phyloP scores from a whole-genome alignment of 73 alveolate species.

The Paramecium pentaurelia region DNA sequence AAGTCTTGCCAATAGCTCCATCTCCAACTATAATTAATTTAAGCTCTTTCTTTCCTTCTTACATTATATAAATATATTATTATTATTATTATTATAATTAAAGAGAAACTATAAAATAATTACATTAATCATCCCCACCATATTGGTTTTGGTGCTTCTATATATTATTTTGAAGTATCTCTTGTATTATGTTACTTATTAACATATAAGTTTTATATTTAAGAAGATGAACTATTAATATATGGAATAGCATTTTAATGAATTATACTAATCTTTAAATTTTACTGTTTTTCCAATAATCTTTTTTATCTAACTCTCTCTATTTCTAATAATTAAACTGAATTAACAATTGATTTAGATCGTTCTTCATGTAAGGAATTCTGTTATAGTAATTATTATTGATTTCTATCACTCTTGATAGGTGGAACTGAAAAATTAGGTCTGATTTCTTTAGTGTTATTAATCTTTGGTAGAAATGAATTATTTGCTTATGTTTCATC shows the following conservation, averaged over 20 bases:
- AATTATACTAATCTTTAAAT: background rate
- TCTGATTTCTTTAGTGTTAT: background rate
- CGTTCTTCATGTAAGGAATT: background rate
- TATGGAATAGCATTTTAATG: slow-evolving; percentile 18
- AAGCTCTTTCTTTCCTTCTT: background rate
- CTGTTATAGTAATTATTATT: background rate
- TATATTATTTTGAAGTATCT: background rate
- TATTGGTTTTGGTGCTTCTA: background rate
- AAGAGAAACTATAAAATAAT: background rate
- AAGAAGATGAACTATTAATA: slow-evolving; percentile 8
- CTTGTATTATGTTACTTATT: background rate
- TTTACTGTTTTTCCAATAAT: background rate
- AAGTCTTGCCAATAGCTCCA: background rate
- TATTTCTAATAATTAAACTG: background rate
- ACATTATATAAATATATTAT: background rate
- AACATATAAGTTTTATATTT: background rate
- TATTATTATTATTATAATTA: background rate
- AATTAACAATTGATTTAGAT: background rate
- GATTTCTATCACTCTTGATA: slow-evolving; percentile 15
- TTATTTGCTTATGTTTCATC: background rate
- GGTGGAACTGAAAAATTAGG: slow-evolving; percentile 38
- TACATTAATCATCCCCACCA: background rate
- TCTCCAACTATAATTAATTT: slow-evolving; percentile 40
- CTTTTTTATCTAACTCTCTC: background rate
- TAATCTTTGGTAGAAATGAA: background rate